These are phyloP conservation scores for Liquidambar formosana DNA, from an alignment of 164 flowering plant species.

Conservation along the genomic window DNA sequence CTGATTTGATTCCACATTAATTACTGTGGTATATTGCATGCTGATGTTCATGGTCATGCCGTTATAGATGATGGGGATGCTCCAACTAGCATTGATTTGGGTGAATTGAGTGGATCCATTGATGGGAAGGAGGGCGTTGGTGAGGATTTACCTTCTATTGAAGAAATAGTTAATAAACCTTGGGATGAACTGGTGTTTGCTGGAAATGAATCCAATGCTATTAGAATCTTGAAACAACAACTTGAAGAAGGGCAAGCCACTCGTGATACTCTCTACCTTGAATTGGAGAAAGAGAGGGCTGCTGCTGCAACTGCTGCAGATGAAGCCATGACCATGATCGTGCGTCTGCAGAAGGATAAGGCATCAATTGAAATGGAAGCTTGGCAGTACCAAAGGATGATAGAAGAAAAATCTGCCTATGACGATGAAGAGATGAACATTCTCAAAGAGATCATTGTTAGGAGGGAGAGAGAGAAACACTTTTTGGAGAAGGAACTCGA, in stretches of 20 bases:
- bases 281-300: slow-evolving; percentile 84
- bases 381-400: slow-evolving; percentile 72
- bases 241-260: slow-evolving; percentile 66
- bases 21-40: background rate
- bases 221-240: slow-evolving; percentile 50
- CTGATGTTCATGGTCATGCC: slow-evolving; percentile 8
- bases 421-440: slow-evolving; percentile 88
- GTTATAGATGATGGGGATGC: slow-evolving; percentile 34
- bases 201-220: slow-evolving; percentile 25
- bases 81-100: slow-evolving; percentile 11
- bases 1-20: too few species aligned
- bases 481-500: slow-evolving; percentile 84
- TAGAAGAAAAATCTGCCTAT: slow-evolving; percentile 76
- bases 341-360: slow-evolving; percentile 84
- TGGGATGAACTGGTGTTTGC: slow-evolving; percentile 15
- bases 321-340: slow-evolving; percentile 92
- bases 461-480: slow-evolving; percentile 75
- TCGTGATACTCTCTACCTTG: slow-evolving; percentile 49
- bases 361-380: slow-evolving; percentile 83
- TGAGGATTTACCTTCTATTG: slow-evolving; percentile 19
- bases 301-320: slow-evolving; percentile 88
- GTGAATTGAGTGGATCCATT: slow-evolving; percentile 20
- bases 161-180: slow-evolving; percentile 13
- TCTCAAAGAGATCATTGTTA: slow-evolving; percentile 70
- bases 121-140: slow-evolving; percentile 26